These are phyloP conservation scores for Aspergillus sp. DNA, from an alignment of 2,329 filamentous ascomycete genomes.

Conservation along the genomic window DNA sequence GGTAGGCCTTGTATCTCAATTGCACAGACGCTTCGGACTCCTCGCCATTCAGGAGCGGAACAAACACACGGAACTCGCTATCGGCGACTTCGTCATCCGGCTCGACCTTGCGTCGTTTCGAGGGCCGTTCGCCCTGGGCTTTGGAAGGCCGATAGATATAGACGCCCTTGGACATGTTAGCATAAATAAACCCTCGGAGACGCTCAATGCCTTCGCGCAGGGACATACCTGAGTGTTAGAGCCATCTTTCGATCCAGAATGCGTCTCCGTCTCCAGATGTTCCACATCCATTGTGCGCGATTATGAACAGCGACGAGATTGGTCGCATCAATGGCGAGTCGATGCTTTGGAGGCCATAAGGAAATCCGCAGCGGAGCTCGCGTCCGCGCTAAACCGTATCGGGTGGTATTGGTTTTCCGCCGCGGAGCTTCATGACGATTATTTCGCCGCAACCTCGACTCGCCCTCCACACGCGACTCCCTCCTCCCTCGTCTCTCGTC, in stretches of 20 bases:
- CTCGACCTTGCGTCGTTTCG: conserved; percentile 59
- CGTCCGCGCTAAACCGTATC: conserved; percentile 32
- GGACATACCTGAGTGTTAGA: conserved; percentile 29
- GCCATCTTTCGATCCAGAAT: conserved; percentile 25
- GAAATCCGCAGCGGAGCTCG: conserved; percentile 15
- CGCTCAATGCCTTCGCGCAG: too few relatives aligned
- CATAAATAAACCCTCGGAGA: background rate
- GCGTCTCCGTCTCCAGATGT: conserved; percentile 18
- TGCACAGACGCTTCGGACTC: conserved; percentile 33
- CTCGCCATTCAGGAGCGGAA: conserved; percentile 39
- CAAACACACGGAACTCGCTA: conserved; percentile 28
- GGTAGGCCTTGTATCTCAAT: conserved; percentile 37
- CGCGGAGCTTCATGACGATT: conserved; percentile 16
- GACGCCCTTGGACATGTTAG: conserved; percentile 50
- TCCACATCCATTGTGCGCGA: conserved; percentile 17
- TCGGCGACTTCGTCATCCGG: conserved; percentile 27
- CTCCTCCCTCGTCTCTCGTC: conserved; percentile 12
- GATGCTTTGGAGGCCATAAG: conserved; percentile 1
- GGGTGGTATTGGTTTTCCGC: conserved; percentile 27
- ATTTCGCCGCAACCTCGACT: background rate
- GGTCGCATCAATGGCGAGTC: conserved; percentile 13
- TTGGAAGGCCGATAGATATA: conserved; percentile 60
- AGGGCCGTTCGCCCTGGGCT: conserved; percentile 42
- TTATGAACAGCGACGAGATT: conserved; percentile 2
- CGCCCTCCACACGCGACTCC: conserved; percentile 4